Evolutionary conservation across 2,329 filamentous ascomycete species (phyloP).

Genomic region (Fusarium tanahbumbuense): DNA sequence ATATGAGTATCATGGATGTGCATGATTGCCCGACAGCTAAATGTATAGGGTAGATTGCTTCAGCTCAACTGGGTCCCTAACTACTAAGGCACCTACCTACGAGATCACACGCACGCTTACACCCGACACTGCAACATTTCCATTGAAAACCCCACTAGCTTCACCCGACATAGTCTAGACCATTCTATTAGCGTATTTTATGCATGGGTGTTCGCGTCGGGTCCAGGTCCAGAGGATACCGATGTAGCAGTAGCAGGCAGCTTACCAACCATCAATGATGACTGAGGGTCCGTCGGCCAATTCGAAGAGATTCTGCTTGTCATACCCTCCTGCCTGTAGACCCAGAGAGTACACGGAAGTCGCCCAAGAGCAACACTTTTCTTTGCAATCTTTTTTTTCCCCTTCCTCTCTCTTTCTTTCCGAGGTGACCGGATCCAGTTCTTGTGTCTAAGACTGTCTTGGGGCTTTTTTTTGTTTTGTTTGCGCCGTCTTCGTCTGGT

Average conservation of each 20-base stretch:
- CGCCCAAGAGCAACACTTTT: constrained; percentile 8
- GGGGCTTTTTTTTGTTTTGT: neutral
- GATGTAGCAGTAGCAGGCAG: constrained; percentile 29
- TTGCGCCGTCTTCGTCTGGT: constrained; percentile 7
- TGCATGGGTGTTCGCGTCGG: constrained; percentile 20
- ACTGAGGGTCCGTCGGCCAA: constrained; percentile 5
- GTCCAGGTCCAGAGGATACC: constrained; percentile 6
- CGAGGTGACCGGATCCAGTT: constrained; percentile 23
- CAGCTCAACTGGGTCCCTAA: neutral
- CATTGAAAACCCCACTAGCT: constrained; percentile 21
- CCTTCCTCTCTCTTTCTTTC: neutral
- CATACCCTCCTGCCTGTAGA: constrained; percentile 5
- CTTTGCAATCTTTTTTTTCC: neutral
- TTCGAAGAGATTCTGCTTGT: constrained; percentile 37
- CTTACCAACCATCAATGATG: constrained; percentile 38
- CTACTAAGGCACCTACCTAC: neutral
- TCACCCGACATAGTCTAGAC: neutral
- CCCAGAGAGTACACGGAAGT: constrained; percentile 22
- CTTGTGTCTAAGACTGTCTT: constrained; percentile 12
- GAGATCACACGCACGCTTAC: neutral
- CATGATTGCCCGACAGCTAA: neutral
- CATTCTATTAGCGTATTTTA: constrained; percentile 17
- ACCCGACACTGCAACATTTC: constrained; percentile 18
- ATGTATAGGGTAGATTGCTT: constrained; percentile 8
- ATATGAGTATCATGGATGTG: neutral